These are phyloP conservation scores for Coriaria nepalensis DNA, from an alignment of 306 rosid genomes.

Conservation along the genomic window DNA sequence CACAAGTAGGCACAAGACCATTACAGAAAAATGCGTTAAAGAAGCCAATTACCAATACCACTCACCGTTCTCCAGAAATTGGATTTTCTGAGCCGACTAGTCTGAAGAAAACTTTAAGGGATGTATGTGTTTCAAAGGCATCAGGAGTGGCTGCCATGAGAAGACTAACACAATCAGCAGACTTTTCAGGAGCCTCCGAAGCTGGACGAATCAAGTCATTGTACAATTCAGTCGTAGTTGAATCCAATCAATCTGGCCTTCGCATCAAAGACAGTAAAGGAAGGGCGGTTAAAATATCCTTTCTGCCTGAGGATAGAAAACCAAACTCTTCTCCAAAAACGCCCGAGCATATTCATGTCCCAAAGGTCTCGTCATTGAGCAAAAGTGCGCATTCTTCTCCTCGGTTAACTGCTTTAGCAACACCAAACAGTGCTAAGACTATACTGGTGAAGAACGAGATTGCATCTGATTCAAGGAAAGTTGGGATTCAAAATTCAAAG, in stretches of 20 bases:
- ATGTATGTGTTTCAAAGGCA: conserved; percentile 81
- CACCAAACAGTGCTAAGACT: conserved; percentile 14
- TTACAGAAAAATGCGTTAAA: conserved; percentile 47
- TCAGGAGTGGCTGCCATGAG: conserved; percentile 94
- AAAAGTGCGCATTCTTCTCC: conserved; percentile 35
- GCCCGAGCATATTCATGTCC: conserved; percentile 23
- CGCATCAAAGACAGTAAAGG: conserved; percentile 27
- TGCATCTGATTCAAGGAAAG: conserved; percentile 23
- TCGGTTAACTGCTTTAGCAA: conserved; percentile 19
- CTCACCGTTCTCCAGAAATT: conserved; percentile 48
- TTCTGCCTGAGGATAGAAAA: conserved; percentile 43
- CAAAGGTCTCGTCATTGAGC: conserved; percentile 24
- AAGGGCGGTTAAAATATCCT: conserved; percentile 31
- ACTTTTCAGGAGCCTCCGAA: conserved; percentile 64
- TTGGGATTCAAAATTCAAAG: conserved; percentile 27
- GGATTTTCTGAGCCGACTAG: conserved; percentile 54
- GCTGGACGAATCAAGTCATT: conserved; percentile 83
- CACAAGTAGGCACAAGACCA: conserved; percentile 43
- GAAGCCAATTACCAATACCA: conserved; percentile 40
- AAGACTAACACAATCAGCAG: conserved; percentile 54
- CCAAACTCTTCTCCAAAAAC: conserved; percentile 19
- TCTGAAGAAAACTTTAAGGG: conserved; percentile 89
- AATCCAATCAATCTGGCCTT: conserved; percentile 32
- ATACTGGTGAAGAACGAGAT: conserved; percentile 17
- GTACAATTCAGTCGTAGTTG: conserved; percentile 63